These are phyloP conservation scores for Cladosporium sp. DNA, from an alignment of 2,329 filamentous ascomycete genomes.

Conservation along the genomic window DNA sequence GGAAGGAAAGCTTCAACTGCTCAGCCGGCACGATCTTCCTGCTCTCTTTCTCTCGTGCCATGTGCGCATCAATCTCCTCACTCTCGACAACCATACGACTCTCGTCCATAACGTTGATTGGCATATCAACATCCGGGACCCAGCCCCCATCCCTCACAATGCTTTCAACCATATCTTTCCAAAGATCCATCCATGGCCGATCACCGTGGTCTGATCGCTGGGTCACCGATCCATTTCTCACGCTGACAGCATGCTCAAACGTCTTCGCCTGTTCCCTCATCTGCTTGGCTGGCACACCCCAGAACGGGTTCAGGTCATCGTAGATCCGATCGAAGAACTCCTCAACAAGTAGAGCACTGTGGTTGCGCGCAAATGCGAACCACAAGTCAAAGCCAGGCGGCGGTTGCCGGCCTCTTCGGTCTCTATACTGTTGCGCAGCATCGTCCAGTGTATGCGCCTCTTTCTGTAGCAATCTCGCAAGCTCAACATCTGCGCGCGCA, in stretches of 20 bases:
- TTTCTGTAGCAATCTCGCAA: constrained; percentile 30
- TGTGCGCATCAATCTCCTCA: constrained; percentile 41
- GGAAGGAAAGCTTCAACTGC: constrained; percentile 30
- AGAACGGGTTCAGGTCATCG: constrained; percentile 47
- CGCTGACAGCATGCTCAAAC: constrained; percentile 35
- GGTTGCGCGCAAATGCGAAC: constrained; percentile 41
- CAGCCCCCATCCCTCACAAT: constrained; percentile 28
- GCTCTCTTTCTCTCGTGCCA: constrained; percentile 30
- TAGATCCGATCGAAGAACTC: constrained; percentile 51
- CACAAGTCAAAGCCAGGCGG: constrained; percentile 49
- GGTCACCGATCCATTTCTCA: constrained; percentile 38
- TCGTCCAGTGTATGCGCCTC: constrained; percentile 34
- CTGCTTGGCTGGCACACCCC: constrained; percentile 40
- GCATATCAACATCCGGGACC: constrained; percentile 45
- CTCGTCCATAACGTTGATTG: constrained; percentile 49
- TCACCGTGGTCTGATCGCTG: constrained; percentile 27
- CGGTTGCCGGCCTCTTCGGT: constrained; percentile 44
- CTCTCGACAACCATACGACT: constrained; percentile 44
- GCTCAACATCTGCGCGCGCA: constrained; percentile 30
- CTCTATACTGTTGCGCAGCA: constrained; percentile 41
- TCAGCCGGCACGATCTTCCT: constrained; percentile 26
- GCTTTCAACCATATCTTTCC: constrained; percentile 37
- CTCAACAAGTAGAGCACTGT: constrained; percentile 44
- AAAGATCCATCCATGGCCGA: constrained; percentile 38
- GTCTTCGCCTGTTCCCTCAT: constrained; percentile 40